A percentile compares a stretch with the other conserved stretches of the same genome.
phyloP scores from a whole-genome alignment of 2,329 filamentous ascomycete genomes.

The Fusarium sambucinum region DNA sequence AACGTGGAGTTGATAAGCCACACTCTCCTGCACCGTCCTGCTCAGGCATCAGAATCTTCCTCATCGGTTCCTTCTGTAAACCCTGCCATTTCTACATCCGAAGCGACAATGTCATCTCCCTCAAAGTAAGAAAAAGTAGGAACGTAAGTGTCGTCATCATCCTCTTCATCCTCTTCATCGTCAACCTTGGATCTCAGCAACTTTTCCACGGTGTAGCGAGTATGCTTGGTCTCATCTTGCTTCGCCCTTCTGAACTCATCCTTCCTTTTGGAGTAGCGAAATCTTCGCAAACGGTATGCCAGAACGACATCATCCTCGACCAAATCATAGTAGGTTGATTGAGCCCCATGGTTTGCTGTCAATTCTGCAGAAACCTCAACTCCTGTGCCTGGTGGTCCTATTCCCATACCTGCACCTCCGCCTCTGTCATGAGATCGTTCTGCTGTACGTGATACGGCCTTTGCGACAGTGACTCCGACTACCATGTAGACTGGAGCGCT shows the following conservation, averaged over 20 bases:
- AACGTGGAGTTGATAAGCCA: background rate
- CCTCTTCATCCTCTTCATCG: background rate
- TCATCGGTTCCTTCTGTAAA: slow-evolving; percentile 1
- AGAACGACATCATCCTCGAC: slow-evolving; percentile 24
- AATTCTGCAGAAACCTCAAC: slow-evolving; percentile 29
- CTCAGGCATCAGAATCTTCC: background rate
- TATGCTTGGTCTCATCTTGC: slow-evolving; percentile 21
- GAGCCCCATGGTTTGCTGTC: slow-evolving; percentile 6
- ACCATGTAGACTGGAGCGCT: slow-evolving; percentile 31
- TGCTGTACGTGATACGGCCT: slow-evolving; percentile 5
- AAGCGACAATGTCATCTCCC: slow-evolving; percentile 1
- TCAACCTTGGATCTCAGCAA: background rate
- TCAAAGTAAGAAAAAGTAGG: slow-evolving; percentile 15
- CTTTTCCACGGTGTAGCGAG: background rate
- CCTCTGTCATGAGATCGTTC: slow-evolving; percentile 12
- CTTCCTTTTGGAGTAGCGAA: slow-evolving; percentile 27
- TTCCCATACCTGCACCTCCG: slow-evolving; percentile 17
- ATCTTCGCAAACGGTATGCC: slow-evolving; percentile 28
- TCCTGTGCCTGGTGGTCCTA: slow-evolving; percentile 29
- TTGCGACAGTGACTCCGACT: slow-evolving; percentile 27
- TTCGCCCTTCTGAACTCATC: slow-evolving; percentile 11
- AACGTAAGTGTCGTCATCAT: background rate
- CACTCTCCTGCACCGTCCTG: background rate
- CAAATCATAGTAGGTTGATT: slow-evolving; percentile 20
- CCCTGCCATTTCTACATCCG: slow-evolving; percentile 8